A percentile compares a stretch with the other conserved stretches of the same genome.
These are phyloP conservation scores for Malassezia japonica DNA, from an alignment of 1,284 basidiomycete genomes.

Conservation along the genomic window DNA sequence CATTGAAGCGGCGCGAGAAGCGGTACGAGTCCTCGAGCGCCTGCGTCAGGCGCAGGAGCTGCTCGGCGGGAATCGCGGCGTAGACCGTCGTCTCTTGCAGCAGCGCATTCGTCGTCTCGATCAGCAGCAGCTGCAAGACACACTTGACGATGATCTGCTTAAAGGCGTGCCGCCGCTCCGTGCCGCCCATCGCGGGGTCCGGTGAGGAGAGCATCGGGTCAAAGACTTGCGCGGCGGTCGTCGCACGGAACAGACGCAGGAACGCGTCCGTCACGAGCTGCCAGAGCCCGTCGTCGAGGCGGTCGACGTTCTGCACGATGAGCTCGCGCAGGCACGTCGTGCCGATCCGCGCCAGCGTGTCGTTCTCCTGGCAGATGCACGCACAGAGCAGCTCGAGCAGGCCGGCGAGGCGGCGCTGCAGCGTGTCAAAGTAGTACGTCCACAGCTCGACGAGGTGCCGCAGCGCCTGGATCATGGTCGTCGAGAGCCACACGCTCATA, in stretches of 20 bases:
- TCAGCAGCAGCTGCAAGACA: slow-evolving; percentile 87
- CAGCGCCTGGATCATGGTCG: slow-evolving; percentile 96
- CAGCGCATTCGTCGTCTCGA: slow-evolving; percentile 94
- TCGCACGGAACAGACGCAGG: slow-evolving; percentile 88
- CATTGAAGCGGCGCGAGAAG: slow-evolving; percentile 94
- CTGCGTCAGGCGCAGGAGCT: slow-evolving; percentile 81
- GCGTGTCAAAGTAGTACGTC: slow-evolving; percentile 85
- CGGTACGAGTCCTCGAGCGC: slow-evolving; percentile 94
- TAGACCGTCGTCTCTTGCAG: slow-evolving; percentile 67
- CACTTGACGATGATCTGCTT: slow-evolving; percentile 99
- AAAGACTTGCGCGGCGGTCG: slow-evolving; percentile 93
- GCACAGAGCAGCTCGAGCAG: slow-evolving; percentile 85
- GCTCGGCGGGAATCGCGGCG: slow-evolving; percentile 82
- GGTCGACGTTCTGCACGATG: slow-evolving; percentile 83
- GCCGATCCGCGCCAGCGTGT: slow-evolving; percentile 92
- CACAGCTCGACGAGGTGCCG: slow-evolving; percentile 92
- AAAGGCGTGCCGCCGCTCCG: slow-evolving; percentile 78
- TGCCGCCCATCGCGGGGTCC: slow-evolving; percentile 51
- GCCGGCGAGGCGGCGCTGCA: slow-evolving; percentile 82
- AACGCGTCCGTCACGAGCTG: slow-evolving; percentile 86
- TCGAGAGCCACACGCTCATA: slow-evolving; percentile 98
- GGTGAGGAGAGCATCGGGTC: slow-evolving; percentile 61
- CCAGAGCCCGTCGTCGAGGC: slow-evolving; percentile 77
- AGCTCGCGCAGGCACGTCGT: slow-evolving; percentile 95
- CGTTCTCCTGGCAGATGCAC: slow-evolving; percentile 85